Percentiles rank a stretch among this genome's conserved stretches.
Conservation (phyloP, 2,329 filamentous ascomycete genomes). For the Diplodia sapinea region DNA sequence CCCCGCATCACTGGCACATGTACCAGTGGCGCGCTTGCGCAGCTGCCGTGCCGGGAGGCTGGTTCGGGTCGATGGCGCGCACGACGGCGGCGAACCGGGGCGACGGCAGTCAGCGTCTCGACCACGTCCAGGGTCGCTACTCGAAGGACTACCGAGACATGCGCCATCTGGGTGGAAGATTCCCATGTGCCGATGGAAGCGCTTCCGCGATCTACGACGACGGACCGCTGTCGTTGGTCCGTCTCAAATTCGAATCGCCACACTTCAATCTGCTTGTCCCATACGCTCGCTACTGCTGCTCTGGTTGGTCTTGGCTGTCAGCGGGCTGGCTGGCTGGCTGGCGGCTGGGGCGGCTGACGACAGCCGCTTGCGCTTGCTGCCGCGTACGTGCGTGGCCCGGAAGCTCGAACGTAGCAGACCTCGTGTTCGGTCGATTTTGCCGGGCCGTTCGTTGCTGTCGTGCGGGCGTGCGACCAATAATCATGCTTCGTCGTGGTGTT, state of each 20-base stretch:
- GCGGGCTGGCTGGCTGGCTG: neutral
- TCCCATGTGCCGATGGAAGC: neutral
- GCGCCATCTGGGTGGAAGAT: no score
- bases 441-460: neutral
- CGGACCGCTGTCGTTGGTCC: neutral
- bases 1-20: neutral
- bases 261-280: no score
- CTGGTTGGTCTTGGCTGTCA: neutral
- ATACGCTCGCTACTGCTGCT: neutral
- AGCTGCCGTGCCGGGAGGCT: neutral
- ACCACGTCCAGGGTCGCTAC: neutral
- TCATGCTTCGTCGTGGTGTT: neutral
- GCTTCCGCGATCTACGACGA: neutral
- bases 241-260: neutral
- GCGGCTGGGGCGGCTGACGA: neutral
- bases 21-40: neutral
- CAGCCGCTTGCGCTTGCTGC: constrained; percentile 5
- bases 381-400: neutral
- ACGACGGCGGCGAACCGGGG: neutral
- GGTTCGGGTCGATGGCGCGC: neutral
- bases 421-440: constrained; percentile 18
- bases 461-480: neutral
- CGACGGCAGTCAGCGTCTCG: neutral
- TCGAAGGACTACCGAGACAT: no score
- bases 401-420: constrained; percentile 18